A percentile compares a stretch with the other conserved stretches of the same genome.
Evolutionary conservation across 352 stramenopile genomes (phyloP).

Genomic region (Discostella stelligera): DNA sequence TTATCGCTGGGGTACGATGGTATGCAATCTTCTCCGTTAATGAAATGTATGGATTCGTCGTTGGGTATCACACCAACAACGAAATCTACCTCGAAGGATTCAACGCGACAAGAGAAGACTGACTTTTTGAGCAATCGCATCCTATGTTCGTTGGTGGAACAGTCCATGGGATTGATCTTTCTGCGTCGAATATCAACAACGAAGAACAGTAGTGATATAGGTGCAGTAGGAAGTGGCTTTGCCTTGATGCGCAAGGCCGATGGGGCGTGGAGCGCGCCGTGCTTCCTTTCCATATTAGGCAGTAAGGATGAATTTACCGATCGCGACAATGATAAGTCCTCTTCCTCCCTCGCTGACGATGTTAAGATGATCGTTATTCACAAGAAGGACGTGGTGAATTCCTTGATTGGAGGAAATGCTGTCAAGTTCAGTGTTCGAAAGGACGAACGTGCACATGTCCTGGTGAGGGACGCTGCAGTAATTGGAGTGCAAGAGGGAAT

Average conservation of each 20-base stretch:
- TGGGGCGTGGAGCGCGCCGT: conserved; percentile 44
- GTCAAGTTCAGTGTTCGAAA: conserved; percentile 36
- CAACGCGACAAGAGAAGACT: not conserved
- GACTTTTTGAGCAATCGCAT: conserved; percentile 38
- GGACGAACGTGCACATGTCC: conserved; percentile 30
- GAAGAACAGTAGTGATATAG: conserved; percentile 9
- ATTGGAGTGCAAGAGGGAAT: conserved; percentile 26
- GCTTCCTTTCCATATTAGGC: conserved; percentile 36
- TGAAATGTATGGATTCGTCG: conserved; percentile 8
- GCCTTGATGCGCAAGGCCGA: conserved; percentile 33
- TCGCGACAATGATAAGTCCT: not conserved
- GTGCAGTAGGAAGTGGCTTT: conserved; percentile 34
- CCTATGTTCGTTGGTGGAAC: conserved; percentile 42
- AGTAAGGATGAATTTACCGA: conserved; percentile 15
- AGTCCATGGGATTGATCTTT: conserved; percentile 47
- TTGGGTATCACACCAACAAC: not conserved
- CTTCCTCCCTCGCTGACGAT: conserved; percentile 5
- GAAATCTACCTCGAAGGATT: not conserved
- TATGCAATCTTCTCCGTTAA: conserved; percentile 7
- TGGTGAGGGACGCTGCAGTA: conserved; percentile 36
- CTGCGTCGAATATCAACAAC: not conserved
- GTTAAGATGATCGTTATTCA: conserved; percentile 40
- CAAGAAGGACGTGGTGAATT: conserved; percentile 34
- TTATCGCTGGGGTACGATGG: conserved; percentile 30
- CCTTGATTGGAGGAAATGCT: conserved; percentile 29